A percentile compares a stretch with the other conserved stretches of the same genome.
phyloP scores from a whole-genome alignment of 768 basidiomycete species.

The Kondoa subrosea region DNA sequence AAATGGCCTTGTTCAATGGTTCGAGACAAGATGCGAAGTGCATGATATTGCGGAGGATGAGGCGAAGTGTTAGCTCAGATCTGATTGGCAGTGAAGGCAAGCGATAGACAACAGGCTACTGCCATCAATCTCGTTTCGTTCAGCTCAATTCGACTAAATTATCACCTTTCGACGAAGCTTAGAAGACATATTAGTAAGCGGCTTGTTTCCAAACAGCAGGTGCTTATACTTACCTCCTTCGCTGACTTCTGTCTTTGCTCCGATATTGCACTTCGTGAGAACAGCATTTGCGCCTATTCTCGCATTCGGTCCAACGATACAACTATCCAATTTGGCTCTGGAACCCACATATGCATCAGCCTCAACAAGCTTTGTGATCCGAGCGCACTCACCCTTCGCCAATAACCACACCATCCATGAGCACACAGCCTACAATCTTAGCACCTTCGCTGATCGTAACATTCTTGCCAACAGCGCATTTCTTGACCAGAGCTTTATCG shows the following conservation, averaged over 20 bases:
- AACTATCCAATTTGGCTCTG: conserved; percentile 6
- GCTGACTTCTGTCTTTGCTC: neutral
- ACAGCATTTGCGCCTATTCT: neutral
- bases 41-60: neutral
- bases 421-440: neutral
- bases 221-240: neutral
- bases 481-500: conserved; percentile 5
- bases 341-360: neutral
- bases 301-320: conserved; percentile 5
- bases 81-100: too few species aligned
- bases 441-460: neutral
- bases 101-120: neutral
- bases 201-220: neutral
- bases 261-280: conserved; percentile 5
- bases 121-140: neutral
- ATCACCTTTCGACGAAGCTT: neutral
- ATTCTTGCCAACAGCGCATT: conserved; percentile 2
- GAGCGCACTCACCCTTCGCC: conserved; percentile 1
- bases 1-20: neutral
- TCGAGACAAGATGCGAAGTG: neutral
- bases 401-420: conserved; percentile 4
- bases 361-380: neutral
- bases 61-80: neutral
- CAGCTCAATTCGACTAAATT: neutral
- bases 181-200: neutral